Base-by-base conservation (phyloP, 805 yeast species). In the Saturnispora dispora region DNA sequence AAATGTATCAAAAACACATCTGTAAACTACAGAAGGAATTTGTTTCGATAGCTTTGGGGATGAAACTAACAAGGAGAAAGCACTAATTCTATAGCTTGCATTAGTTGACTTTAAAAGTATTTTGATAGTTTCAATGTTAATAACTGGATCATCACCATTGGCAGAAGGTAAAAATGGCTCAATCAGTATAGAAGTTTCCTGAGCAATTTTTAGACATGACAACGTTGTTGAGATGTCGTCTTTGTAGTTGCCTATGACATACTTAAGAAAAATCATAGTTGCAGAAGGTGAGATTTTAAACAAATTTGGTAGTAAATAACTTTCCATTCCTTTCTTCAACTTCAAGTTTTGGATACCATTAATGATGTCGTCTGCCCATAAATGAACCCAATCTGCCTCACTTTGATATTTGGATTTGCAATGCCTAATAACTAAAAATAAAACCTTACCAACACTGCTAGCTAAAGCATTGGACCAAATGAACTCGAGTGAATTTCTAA, bases 381-480 rank as follows among this genome's bases (percentile, higher is more conserved):
- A 47, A 0, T 57, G 48, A 5, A 78, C 58, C 87, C 88, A 84
- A 6, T 55, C 45, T 10, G 61, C 62, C n/a, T 64, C 59, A 6
- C 55, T 36, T 18, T 49, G 51, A 6, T 22, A 22, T 17, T 58
- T 25, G 17, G 43, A 35, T 52, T 71, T 71, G 5, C 71, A 53
- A 42, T 65, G 65, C 36, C 68, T 62, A 50, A 74, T 60, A 2
- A 78, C 53, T 0, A 74, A 60, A 6, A 70, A 70, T 1, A 83
- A 52, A 17, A 82, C 72, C 59, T 79, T 83, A n/a, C 85, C 82
- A 18, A 81, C 72, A 3, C 83, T 76, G 53, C 80, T 85, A 0
- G 93, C 83, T 51, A 88, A 62, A 0, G 88, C 76, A 56, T 77
- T 80, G 1, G 81, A 72, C 55, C 70, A 66, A 68, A 85, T 80